phyloP scores from a whole-genome alignment of 1,284 basidiomycete genomes.

The Amylostereum areolatum region DNA sequence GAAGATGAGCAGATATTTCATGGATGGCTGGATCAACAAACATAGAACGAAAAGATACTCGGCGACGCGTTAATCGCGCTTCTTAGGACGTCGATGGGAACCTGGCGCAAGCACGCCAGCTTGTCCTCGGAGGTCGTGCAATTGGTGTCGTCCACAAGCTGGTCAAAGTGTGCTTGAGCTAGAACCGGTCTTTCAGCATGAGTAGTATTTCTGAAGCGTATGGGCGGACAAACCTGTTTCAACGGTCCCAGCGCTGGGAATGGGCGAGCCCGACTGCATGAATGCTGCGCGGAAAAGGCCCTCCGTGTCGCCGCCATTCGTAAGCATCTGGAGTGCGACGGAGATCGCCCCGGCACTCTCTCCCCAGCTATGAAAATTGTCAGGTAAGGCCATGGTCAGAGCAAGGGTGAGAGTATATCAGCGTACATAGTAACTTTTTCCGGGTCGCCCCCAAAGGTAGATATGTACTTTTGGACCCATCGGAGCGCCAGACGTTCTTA shows the following conservation, averaged over 20 bases:
- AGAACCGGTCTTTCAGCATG: conserved; percentile 35
- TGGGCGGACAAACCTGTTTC: neutral
- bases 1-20: neutral
- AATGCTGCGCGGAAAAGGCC: conserved; percentile 29
- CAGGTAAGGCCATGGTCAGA: neutral
- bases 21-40: conserved; percentile 12
- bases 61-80: neutral
- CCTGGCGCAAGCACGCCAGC: conserved; percentile 32
- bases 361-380: conserved; percentile 33
- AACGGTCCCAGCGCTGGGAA: conserved; percentile 22
- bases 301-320: conserved; percentile 24
- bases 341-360: conserved; percentile 36
- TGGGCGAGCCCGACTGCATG: conserved; percentile 30
- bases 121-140: conserved; percentile 27
- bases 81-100: conserved; percentile 14
- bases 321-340: conserved; percentile 24
- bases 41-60: conserved; percentile 39
- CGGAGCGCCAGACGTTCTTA: conserved; percentile 49
- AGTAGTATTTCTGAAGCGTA: conserved; percentile 11
- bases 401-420: neutral
- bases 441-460: conserved; percentile 58
- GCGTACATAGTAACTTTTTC: conserved; percentile 49
- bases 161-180: conserved; percentile 26
- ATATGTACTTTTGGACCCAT: conserved; percentile 65
- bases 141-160: conserved; percentile 22